Percentiles rank a stretch among this genome's conserved stretches.
These are phyloP conservation scores for Setaria viridis DNA, from an alignment of 202 grass and related monocot genomes.

Conservation along the genomic window DNA sequence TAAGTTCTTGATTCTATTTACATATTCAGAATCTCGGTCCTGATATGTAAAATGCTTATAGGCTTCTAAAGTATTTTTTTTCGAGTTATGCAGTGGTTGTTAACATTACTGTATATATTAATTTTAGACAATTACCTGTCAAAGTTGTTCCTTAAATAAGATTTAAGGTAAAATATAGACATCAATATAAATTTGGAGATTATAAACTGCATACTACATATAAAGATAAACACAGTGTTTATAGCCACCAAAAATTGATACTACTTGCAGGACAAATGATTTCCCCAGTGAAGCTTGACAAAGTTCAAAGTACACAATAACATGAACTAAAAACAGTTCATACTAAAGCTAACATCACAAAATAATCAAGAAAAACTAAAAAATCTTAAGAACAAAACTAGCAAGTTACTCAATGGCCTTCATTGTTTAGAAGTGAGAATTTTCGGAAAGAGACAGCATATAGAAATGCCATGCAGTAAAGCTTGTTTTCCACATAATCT, in stretches of 20 bases:
- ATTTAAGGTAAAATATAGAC: neutral
- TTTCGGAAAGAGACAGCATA: neutral
- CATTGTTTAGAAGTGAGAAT: neutral
- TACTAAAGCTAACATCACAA: neutral
- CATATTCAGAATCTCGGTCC: neutral
- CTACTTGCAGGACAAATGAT: neutral
- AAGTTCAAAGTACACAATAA: neutral
- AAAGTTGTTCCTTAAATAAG: constrained; percentile 3
- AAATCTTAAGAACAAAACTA: neutral
- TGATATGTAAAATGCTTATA: neutral
- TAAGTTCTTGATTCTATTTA: neutral
- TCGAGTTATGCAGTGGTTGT: neutral
- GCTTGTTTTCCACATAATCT: neutral
- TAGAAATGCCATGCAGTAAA: neutral
- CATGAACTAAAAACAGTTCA: neutral
- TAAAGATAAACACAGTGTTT: neutral
- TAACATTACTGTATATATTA: neutral
- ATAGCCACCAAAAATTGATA: neutral
- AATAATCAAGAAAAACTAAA: neutral
- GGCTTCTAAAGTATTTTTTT: neutral
- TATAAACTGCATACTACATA: neutral
- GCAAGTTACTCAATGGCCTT: neutral
- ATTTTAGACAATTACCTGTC: neutral
- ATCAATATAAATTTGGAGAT: neutral
- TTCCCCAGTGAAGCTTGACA: neutral